Percentiles rank a stretch among this genome's conserved stretches.
Evolutionary conservation across 257 asterid species (phyloP).

Genomic region (Schizonepeta tenuifolia): DNA sequence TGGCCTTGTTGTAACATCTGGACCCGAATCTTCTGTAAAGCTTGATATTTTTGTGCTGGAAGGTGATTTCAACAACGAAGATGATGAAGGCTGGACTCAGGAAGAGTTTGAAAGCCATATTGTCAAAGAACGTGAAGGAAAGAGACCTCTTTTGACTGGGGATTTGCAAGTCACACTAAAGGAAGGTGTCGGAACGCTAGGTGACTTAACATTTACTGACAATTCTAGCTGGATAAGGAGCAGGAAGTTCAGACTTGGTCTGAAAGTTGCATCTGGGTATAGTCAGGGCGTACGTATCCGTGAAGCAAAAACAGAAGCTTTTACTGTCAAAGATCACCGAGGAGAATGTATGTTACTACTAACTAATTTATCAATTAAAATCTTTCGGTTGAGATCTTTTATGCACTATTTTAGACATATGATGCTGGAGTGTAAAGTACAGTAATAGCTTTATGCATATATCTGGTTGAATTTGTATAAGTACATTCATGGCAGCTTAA

Average conservation of each 20-base stretch:
- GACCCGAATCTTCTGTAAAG: constrained; percentile 83
- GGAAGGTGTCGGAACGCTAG: constrained; percentile 97
- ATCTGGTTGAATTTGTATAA: constrained; percentile 1
- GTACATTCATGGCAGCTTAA: neutral
- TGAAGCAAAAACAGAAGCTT: constrained; percentile 97
- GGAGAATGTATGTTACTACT: constrained; percentile 82
- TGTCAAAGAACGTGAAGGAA: constrained; percentile 97
- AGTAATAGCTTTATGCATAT: neutral
- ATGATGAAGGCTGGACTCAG: constrained; percentile 79
- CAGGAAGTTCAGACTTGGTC: constrained; percentile 93
- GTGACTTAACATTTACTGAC: constrained; percentile 94
- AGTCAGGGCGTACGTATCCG: constrained; percentile 82
- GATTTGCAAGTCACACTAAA: constrained; percentile 86
- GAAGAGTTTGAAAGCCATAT: constrained; percentile 94
- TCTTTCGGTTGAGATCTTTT: neutral
- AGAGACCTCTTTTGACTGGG: constrained; percentile 89
- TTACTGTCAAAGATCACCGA: constrained; percentile 93
- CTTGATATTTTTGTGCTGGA: constrained; percentile 88
- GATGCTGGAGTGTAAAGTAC: neutral
- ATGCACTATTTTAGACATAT: constrained; percentile 15
- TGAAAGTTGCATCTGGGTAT: constrained; percentile 85
- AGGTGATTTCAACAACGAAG: constrained; percentile 93
- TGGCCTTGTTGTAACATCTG: constrained; percentile 81
- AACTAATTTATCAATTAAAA: constrained; percentile 18
- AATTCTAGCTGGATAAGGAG: constrained; percentile 99